phyloP scores from a whole-genome alignment of 495 filamentous ascomycete genomes.

The Penicillium maclennaniae region DNA sequence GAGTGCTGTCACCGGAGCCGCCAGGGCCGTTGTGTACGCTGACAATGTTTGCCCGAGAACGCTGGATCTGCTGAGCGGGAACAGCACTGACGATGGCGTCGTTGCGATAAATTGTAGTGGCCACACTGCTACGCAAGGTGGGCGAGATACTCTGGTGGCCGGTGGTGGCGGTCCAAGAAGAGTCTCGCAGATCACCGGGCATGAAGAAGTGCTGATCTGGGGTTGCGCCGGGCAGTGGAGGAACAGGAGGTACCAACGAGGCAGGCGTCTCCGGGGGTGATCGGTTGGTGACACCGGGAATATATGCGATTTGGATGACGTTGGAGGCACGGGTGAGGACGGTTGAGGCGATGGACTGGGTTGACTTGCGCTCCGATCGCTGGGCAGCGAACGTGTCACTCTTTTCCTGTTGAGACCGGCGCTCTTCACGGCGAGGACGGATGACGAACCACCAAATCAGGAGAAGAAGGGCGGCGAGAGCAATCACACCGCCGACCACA shows the following conservation, averaged over 20 bases:
- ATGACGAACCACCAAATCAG: conserved; percentile 85
- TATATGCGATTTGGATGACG: conserved; percentile 98
- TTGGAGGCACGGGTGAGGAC: conserved; percentile 95
- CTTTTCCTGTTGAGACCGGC: conserved; percentile 48
- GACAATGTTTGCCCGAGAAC: conserved; percentile 84
- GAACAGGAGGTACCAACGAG: conserved; percentile 84
- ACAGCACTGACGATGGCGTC: conserved; percentile 76
- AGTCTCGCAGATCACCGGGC: conserved; percentile 86
- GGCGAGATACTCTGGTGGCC: conserved; percentile 60
- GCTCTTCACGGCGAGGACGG: conserved; percentile 67
- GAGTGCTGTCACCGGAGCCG: conserved; percentile 16
- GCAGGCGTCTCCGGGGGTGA: conserved; percentile 77
- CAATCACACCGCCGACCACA: conserved; percentile 70
- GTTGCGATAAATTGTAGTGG: conserved; percentile 87
- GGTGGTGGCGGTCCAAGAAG: conserved; percentile 68
- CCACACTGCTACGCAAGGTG: conserved; percentile 72
- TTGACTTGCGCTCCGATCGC: conserved; percentile 78
- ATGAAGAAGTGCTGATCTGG: conserved; percentile 93
- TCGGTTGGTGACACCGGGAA: conserved; percentile 93
- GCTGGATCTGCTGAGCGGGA: conserved; percentile 78
- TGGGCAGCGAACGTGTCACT: conserved; percentile 57
- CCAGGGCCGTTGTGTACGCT: conserved; percentile 63
- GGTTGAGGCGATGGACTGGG: conserved; percentile 88
- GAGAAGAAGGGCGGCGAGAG: conserved; percentile 66
- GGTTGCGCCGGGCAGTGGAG: conserved; percentile 73